Evolutionary conservation across 331 rosid genomes (phyloP), one percentile per base, ranked within the genome.

Genomic region (Malus hybrid): DNA sequence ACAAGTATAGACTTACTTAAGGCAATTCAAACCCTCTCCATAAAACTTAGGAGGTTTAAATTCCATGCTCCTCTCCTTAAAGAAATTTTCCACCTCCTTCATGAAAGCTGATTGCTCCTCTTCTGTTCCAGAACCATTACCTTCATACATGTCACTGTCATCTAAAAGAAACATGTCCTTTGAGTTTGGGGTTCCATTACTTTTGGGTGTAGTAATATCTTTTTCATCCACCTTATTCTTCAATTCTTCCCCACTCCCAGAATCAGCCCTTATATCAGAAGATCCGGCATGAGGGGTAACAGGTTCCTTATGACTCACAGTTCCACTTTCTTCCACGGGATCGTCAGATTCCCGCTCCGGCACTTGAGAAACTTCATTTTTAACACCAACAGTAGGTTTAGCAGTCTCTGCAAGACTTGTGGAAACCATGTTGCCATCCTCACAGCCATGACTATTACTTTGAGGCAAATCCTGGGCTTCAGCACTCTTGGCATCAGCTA

Each of bases 1-100:
- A 78, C 27, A 50, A 73, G 66, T 33, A 75, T 70, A 68, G 76
- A 80, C 96, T 88, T 81, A 95, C 99, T 95, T 95, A 34, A 95
- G 99, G 88, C 96, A 95, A 80, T 95, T 95, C 77, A 95, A 87
- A 59, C 89, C 83, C 89, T 90, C 99, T 76, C 99, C 99, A 72
- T 95, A 95, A 82, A 95, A 95, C 87, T 95, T 95, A 7, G 94
- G 99, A 73, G 93, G 96, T 80, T 95, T 95, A 72, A 92, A 95
- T 67, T 95, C 99, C 97, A 92, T 83, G 87, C 82, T 77, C 84
- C 96, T 90, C 85, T 95, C 97, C 79, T 85, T 89, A 63, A 95
- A 95, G 86, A 95, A 95, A 77, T 66, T 84, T 74, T 92, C 98
- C 67, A 95, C 88, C 91, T 82, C 98, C 85, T 84, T 88, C 96